Evolutionary conservation across 2,329 filamentous ascomycete genomes (phyloP), one percentile per base, ranked within the genome.

Genomic region (Myriosclerotinia scirpicola): DNA sequence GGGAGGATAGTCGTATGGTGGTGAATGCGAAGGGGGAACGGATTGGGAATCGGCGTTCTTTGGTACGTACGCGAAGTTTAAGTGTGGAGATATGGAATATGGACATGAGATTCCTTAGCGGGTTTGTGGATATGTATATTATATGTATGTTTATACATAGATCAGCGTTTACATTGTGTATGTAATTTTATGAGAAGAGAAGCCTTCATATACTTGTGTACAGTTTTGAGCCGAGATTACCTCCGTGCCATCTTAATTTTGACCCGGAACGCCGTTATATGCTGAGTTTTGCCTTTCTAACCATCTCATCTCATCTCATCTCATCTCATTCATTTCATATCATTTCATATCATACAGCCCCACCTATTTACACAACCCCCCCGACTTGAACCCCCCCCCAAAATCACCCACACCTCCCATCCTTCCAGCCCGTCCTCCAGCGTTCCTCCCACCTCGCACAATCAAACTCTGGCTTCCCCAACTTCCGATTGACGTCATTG

Each of bases 391-490:
- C 9, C 38, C 14, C 5, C 14, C 22, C 50, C n/a, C n/a, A n/a
- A 42, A 87, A 61, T 76, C 71, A 87, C 70, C 86, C 85, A 72
- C 86, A 89, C 3, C 84, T 81, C 40, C 86, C 86, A 74, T 89
- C 88, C 76, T 85, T 87, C 89, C 91, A 97, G 0, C 95, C 95
- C 1, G 90, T 95, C 79, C 90, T 84, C 95, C 95, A 99, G 77
- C 95, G 85, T 83, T 98, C 91, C 78, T 97, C 89, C 94, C 95
- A 98, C 74, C 83, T 86, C 65, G 81, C 82, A 80, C 95, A 99
- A 82, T 99, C 93, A 80, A 99, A 99, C 73, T 85, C 84, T 68
- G 86, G 83, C 84, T 99, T 99, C 60, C 95, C 95, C 72, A 99
- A 78, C 81, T 97, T 98, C 68, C 83, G 82, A 78, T 96, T 96